Evolutionary conservation across 1,284 basidiomycete species (phyloP), one percentile per base, ranked within the genome.

Genomic region (Heimioporus retisporus): DNA sequence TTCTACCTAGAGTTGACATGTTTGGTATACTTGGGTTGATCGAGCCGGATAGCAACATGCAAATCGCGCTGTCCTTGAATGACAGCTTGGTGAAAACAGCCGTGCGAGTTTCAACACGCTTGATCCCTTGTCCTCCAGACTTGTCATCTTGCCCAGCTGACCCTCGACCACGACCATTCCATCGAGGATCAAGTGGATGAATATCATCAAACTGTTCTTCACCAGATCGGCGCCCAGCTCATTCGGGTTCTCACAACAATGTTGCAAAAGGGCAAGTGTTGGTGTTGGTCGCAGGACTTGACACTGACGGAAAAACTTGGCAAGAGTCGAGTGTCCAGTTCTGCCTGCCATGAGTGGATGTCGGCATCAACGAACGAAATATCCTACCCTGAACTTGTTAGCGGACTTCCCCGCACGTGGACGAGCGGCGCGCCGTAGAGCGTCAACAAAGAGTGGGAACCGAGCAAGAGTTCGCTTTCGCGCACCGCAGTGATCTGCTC

Each of bases 161-260:
- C 98, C 98, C 81, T 99, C 99, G 76, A 99, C 97, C 81, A 99
- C 99, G 74, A 80, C 68, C 97, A 99, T 99, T 2, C 98, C 97
- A 76, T 99, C 99, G 69, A 99, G 82, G 76, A 99, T 99, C 69
- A 99, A 82, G 81, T 99, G 97, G 6, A 97, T 99, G 66, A 99
- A 85, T 58, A 99, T 98, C 97, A 99, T 99, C 59, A 99, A 87
- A 54, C 97, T 98, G 81, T 99, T 98, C 86, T 99, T 99, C n/a
- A 94, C 89, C 7, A 95, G 83, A 76, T 98, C 91, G 25, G 83
- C 80, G 79, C 99, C 99, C 8, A 99, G 85, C 68, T 96, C 93
- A 73, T 96, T 94, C 78, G 93, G 96, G 84, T 98, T 98, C 84
- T 99, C 96, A 81, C n/a, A n/a, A 98, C 95, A 58, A 99, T 88